phyloP scores from a whole-genome alignment of 352 stramenopile genomes.

The Globisporangium ultimum region DNA sequence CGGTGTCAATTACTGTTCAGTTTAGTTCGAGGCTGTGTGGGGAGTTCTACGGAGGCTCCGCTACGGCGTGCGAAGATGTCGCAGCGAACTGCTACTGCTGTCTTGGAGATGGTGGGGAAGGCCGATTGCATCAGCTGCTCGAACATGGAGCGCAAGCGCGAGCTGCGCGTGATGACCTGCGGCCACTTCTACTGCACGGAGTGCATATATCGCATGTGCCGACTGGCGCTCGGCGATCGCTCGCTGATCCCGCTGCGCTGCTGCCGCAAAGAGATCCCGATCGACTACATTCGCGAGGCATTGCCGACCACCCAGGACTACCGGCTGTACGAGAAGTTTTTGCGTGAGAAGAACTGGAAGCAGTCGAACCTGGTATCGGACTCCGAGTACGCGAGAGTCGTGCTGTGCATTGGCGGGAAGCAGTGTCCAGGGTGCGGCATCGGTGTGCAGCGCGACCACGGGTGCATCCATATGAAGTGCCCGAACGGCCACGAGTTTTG shows the following conservation, averaged over 20 bases:
- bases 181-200: conserved; percentile 54
- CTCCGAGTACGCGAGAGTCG: conserved; percentile 47
- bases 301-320: conserved; percentile 28
- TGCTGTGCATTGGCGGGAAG: conserved; percentile 47
- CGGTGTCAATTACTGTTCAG: too few relatives aligned
- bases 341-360: conserved; percentile 56
- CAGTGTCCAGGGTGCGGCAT: conserved; percentile 75
- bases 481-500: conserved; percentile 75
- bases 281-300: conserved; percentile 52
- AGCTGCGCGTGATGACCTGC: conserved; percentile 41
- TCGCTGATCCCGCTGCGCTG: conserved; percentile 61
- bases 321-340: conserved; percentile 38
- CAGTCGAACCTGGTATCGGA: conserved; percentile 57
- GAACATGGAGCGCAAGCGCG: conserved; percentile 12
- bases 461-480: conserved; percentile 80
- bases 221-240: conserved; percentile 52
- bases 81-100: too few relatives aligned
- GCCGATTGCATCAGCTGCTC: conserved; percentile 42
- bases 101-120: conserved; percentile 1
- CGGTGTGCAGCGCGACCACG: conserved; percentile 63
- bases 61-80: too few relatives aligned
- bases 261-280: conserved; percentile 64
- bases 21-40: conserved; percentile 18
- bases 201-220: conserved; percentile 61
- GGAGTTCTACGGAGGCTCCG: conserved; percentile 9